Evolutionary conservation across 2,329 filamentous ascomycete species (phyloP), one percentile per base, ranked within the genome.

Genomic region (Canariomyces notabilis): DNA sequence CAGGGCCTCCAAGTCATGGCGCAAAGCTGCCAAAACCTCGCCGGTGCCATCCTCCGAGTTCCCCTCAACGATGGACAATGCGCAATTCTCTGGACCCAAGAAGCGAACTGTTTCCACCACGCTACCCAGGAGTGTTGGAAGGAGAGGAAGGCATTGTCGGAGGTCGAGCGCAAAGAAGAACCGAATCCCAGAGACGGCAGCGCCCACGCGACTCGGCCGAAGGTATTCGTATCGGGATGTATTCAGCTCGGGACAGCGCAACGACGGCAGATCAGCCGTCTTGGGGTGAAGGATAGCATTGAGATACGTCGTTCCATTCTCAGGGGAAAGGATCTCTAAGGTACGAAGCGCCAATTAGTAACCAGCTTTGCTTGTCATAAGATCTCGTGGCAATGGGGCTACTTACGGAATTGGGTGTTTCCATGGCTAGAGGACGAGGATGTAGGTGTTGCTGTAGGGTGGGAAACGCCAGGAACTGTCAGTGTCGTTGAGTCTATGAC

Each of bases 141-240:
- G 67, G 2, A 79, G 53, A 0, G 57, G 37, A 2, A 67, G 54
- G 42, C 66, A 66, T 46, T 79, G 59, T 26, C 71, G 67, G 12
- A 80, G 58, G 51, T 80, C 67, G 21, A 81, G 62, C 0, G 76
- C 75, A 48, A 81, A 77, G 58, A 74, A 75, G 57, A 72, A 77
- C 11, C 12, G 45, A 21, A 51, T 49, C 15, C 19, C 15, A 2
- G 36, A 1, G 8, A 20, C 16, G 11, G 12, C 2, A 4, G 37
- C 6, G 1, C 18, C 21, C 3, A 20, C 20, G 38, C 11, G n/a
- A n/a, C 11, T 7, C 1, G 21, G 15, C 56, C 49, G 37, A 5
- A 56, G 32, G 9, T 31, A n/a, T 12, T 53, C 34, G 9, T 57
- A 55, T 11, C 53, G 52, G 16, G 36, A 21, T 14, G 21, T 3